Evolutionary conservation across 169 alveolate species (phyloP), one percentile per base, ranked within the genome.

Genomic region (Neospora caninum): DNA sequence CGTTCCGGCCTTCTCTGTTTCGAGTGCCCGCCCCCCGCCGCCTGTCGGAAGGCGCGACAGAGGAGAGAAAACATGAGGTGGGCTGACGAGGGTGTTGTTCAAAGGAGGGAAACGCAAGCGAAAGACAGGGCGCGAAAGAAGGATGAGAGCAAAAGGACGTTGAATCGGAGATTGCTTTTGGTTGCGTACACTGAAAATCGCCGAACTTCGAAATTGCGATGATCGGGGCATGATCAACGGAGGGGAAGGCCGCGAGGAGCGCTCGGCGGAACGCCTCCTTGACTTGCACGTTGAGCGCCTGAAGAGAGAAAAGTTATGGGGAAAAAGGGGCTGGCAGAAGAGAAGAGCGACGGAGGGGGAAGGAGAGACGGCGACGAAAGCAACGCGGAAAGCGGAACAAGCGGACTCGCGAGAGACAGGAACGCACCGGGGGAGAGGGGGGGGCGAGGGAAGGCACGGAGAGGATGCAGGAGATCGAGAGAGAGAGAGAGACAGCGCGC

Each of bases 261-360:
- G 92, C 92, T 29, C 80, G 70, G 22, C 80, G 58, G 49, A 86
- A 86, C 80, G 92, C 92, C 49, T 45, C 80, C 45, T 53, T 86
- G 54, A 86, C 92, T 13, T 29, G 43, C 27, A 13, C 29, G 34
- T 45, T 49, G n/a, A 86, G 53, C 0, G n/a, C 49, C 92, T 86
- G 80, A 13, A 49, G 58, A 49, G 58, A 49, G 58, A 49, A 49
- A 13, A 49, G 58, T 4, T 13, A 49, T 13, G 82, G 82, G 38
- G 22, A 31, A 69, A 69, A 6, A 18, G 22, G 16, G 7, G 6
- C 82, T 6, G 34, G 34, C 16, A 7, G 34, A 10, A 34, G 34
- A 69, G 18, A 18, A 69, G 34, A 69, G 82, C 16, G 34, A 20
- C 42, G 82, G 38, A 69, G 38, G 22, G 38, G 4, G 34, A 34